phyloP scores from a whole-genome alignment of 2,329 filamentous ascomycete genomes.

The Fusarium sp. region DNA sequence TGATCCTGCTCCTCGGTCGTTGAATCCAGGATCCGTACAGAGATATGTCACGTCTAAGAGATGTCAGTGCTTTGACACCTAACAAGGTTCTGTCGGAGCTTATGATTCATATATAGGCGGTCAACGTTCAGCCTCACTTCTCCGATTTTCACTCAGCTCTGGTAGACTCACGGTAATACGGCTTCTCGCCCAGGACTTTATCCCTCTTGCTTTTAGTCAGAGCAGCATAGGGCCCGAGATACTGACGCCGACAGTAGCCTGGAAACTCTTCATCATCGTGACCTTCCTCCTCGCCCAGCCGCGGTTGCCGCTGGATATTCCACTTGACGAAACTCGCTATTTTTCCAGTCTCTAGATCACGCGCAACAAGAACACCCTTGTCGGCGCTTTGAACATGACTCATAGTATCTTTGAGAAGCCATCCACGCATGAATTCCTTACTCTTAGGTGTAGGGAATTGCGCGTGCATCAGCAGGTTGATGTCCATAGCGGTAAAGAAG shows the following conservation, averaged over 20 bases:
- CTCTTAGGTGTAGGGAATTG: slow-evolving; percentile 55
- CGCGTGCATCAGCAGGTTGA: slow-evolving; percentile 55
- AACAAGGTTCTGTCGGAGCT: not conserved
- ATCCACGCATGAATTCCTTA: slow-evolving; percentile 48
- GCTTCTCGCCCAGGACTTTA: slow-evolving; percentile 47
- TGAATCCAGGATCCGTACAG: slow-evolving; percentile 54
- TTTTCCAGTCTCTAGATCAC: slow-evolving; percentile 45
- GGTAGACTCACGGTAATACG: slow-evolving; percentile 55
- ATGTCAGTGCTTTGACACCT: slow-evolving; percentile 23
- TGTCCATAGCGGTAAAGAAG: slow-evolving; percentile 56
- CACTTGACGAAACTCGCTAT: slow-evolving; percentile 55
- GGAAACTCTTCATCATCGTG: slow-evolving; percentile 49
- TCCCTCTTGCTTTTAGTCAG: slow-evolving; percentile 50
- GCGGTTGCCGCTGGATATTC: slow-evolving; percentile 47
- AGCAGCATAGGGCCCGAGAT: slow-evolving; percentile 52
- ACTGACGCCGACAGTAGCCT: slow-evolving; percentile 46
- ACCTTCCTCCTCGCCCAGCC: slow-evolving; percentile 23
- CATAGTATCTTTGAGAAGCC: slow-evolving; percentile 50
- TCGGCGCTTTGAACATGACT: slow-evolving; percentile 45
- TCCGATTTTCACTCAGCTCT: not conserved
- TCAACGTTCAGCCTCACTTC: not conserved
- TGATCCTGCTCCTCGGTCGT: slow-evolving; percentile 53
- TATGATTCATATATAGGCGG: slow-evolving; percentile 1
- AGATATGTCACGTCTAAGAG: slow-evolving; percentile 55
- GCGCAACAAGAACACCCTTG: slow-evolving; percentile 53